phyloP scores from a whole-genome alignment of 495 filamentous ascomycete species.

The Parathielavia appendiculata region DNA sequence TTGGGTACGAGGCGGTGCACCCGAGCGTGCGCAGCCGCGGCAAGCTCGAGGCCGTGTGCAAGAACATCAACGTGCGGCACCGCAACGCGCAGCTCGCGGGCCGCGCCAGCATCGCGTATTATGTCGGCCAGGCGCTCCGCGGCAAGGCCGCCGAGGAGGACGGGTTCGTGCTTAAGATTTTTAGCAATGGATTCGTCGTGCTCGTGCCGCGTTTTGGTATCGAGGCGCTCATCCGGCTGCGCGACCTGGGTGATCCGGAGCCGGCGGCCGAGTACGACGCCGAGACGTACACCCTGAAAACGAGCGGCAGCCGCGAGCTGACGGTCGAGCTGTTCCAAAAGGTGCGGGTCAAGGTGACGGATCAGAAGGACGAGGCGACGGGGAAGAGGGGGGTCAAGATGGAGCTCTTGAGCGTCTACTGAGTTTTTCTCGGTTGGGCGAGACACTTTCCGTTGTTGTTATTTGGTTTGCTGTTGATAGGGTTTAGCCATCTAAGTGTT shows the following conservation, averaged over 20 bases:
- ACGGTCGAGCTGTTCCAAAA: slow-evolving; percentile 81
- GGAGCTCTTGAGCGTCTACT: slow-evolving; percentile 49
- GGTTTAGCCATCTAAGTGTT: too few species aligned
- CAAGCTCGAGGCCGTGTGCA: slow-evolving; percentile 87
- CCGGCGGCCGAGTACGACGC: slow-evolving; percentile 75
- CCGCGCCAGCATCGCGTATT: slow-evolving; percentile 89
- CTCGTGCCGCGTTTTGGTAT: slow-evolving; percentile 95
- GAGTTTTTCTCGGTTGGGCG: neutral
- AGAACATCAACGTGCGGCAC: slow-evolving; percentile 96
- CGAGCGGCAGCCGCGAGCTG: slow-evolving; percentile 49
- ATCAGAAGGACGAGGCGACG: slow-evolving; percentile 85
- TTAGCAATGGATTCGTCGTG: slow-evolving; percentile 93
- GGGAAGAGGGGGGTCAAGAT: slow-evolving; percentile 87
- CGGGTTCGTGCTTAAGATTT: slow-evolving; percentile 92
- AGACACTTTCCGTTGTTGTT: too few species aligned
- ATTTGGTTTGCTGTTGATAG: too few species aligned
- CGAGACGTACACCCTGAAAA: slow-evolving; percentile 70
- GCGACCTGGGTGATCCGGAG: slow-evolving; percentile 72
- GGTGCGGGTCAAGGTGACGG: slow-evolving; percentile 79
- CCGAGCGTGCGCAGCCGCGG: slow-evolving; percentile 68
- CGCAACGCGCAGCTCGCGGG: slow-evolving; percentile 95
- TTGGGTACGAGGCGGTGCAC: slow-evolving; percentile 80
- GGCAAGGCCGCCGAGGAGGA: slow-evolving; percentile 78
- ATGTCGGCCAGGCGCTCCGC: slow-evolving; percentile 92
- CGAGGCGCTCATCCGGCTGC: slow-evolving; percentile 78